A percentile compares a stretch with the other conserved stretches of the same genome.
These are phyloP conservation scores for Naganishia kalamii DNA, from an alignment of 768 basidiomycete genomes.

Conservation along the genomic window DNA sequence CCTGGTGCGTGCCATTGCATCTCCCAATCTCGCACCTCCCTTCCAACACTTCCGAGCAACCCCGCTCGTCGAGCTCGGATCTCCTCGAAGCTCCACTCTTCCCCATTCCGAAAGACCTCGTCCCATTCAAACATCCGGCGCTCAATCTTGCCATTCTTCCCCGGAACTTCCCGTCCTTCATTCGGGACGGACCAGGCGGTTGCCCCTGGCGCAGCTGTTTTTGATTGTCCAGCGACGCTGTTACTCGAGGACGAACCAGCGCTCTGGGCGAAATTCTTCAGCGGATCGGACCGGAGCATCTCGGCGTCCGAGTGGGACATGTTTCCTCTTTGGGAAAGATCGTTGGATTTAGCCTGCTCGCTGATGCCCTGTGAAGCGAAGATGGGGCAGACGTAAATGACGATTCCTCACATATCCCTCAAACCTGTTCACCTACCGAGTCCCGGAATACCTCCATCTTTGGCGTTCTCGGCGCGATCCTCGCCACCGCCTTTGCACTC, in stretches of 20 bases:
- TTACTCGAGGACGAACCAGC: neutral
- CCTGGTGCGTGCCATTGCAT: slow-evolving; percentile 39
- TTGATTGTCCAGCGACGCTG: neutral
- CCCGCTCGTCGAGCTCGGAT: slow-evolving; percentile 48
- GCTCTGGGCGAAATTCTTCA: slow-evolving; percentile 43
- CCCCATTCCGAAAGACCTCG: slow-evolving; percentile 63
- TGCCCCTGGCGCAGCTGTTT: neutral
- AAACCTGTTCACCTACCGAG: slow-evolving; percentile 35
- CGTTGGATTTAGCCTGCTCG: slow-evolving; percentile 18
- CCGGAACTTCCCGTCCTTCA: slow-evolving; percentile 37
- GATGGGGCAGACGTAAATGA: neutral
- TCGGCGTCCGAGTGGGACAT: slow-evolving; percentile 47
- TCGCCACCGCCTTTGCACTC: slow-evolving; percentile 30
- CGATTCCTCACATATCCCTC: neutral
- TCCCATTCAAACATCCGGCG: slow-evolving; percentile 49
- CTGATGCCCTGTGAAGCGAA: neutral
- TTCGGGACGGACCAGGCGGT: slow-evolving; percentile 38
- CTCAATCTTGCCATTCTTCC: slow-evolving; percentile 38
- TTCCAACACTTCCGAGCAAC: slow-evolving; percentile 28
- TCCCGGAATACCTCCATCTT: slow-evolving; percentile 51
- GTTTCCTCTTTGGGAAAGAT: slow-evolving; percentile 37
- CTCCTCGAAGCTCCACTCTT: slow-evolving; percentile 79
- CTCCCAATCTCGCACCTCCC: slow-evolving; percentile 44
- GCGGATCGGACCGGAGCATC: slow-evolving; percentile 48
- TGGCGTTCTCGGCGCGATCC: slow-evolving; percentile 43